A percentile compares a stretch with the other conserved stretches of the same genome.
These are phyloP conservation scores for Cadophora luteo-olivacea DNA, from an alignment of 2,329 filamentous ascomycete genomes.

Conservation along the genomic window DNA sequence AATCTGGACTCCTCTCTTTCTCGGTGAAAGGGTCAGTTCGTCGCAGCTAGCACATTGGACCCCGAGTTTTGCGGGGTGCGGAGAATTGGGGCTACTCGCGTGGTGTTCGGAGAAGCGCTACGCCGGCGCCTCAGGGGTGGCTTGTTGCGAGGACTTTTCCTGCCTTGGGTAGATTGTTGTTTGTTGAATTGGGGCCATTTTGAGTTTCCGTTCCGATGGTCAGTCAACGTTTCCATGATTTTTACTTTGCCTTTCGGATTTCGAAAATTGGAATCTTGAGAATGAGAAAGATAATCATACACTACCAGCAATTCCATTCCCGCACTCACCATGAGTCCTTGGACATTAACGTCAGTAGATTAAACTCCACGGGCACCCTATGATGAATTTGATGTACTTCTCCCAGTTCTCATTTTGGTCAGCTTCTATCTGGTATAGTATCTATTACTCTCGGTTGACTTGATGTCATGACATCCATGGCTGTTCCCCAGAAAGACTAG, in stretches of 20 bases:
- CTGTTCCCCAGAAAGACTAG: background rate
- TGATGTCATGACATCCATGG: background rate
- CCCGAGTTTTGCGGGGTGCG: background rate
- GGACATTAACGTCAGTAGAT: background rate
- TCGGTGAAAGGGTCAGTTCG: background rate
- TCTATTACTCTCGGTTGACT: background rate
- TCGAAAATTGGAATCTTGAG: background rate
- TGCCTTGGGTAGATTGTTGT: background rate
- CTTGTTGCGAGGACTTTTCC: slow-evolving; percentile 1
- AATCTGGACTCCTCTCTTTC: background rate
- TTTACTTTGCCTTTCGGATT: background rate
- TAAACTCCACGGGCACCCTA: background rate
- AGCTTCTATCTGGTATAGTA: background rate
- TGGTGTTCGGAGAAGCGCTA: background rate
- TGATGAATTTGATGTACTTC: background rate
- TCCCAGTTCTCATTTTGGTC: background rate
- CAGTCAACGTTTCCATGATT: background rate
- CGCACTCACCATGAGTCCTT: background rate
- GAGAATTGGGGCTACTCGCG: background rate
- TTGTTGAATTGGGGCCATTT: background rate
- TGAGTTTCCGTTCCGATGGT: background rate
- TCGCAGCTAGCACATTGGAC: background rate
- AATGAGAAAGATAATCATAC: background rate
- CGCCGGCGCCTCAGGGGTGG: background rate
- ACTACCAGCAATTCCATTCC: background rate